phyloP scores from a whole-genome alignment of 345 rosid genomes.

The Clausena lansium region DNA sequence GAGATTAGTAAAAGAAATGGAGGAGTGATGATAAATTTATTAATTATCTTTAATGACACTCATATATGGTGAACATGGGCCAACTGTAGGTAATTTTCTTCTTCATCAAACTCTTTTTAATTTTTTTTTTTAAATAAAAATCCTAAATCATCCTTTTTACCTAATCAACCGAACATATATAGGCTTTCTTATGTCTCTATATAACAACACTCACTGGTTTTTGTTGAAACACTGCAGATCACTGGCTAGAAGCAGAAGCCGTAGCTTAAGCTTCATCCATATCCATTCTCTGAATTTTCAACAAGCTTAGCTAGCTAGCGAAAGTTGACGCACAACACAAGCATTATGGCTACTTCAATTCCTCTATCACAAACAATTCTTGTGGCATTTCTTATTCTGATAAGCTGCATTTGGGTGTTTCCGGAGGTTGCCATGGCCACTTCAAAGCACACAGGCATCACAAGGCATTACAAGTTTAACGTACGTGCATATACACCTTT shows the following conservation, averaged over 20 bases:
- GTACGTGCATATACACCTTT: conserved; percentile 15
- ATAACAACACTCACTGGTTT: conserved; percentile 11
- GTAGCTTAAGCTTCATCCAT: neutral
- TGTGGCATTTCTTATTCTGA: conserved; percentile 20
- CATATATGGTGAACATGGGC: conserved; percentile 24
- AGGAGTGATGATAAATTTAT: conserved; percentile 8
- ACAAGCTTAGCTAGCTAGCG: neutral
- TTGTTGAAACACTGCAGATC: neutral
- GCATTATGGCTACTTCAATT: conserved; percentile 21
- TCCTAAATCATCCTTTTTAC: conserved; percentile 9
- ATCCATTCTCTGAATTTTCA: neutral
- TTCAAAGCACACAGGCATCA: conserved; percentile 29
- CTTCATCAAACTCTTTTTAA: neutral
- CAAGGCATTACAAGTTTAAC: conserved; percentile 48
- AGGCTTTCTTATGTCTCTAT: conserved; percentile 3
- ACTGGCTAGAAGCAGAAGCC: neutral
- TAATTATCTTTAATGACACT: conserved; percentile 41
- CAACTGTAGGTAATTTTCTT: conserved; percentile 29
- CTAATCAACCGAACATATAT: conserved; percentile 22
- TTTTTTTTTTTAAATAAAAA: too few relatives aligned
- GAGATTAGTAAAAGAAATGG: too few relatives aligned
- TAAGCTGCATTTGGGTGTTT: conserved; percentile 22
- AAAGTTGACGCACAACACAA: neutral
- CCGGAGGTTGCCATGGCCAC: conserved; percentile 26
- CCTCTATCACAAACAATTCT: conserved; percentile 14